A percentile compares a stretch with the other conserved stretches of the same genome.
Evolutionary conservation across 2,329 filamentous ascomycete genomes (phyloP).

Genomic region (Epichloe brachyelytri): DNA sequence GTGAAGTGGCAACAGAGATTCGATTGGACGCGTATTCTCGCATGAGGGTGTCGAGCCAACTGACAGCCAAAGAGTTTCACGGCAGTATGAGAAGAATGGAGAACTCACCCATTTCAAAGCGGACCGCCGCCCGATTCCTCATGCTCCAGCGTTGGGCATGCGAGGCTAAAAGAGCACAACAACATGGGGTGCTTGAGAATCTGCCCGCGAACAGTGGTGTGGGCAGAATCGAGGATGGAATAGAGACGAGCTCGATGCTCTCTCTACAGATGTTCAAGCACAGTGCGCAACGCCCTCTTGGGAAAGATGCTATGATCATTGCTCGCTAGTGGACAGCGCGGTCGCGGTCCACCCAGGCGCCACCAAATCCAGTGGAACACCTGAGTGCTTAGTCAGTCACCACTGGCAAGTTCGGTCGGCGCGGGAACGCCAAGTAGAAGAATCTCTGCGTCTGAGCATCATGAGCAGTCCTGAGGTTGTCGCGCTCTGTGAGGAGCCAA

Average conservation of each 20-base stretch:
- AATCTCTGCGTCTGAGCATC: too few relatives aligned
- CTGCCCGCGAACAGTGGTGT: neutral
- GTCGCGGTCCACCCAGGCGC: neutral
- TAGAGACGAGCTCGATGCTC: neutral
- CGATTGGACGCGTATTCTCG: neutral
- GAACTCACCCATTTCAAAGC: slow-evolving; percentile 15
- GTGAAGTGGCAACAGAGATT: neutral
- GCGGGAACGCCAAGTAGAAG: too few relatives aligned
- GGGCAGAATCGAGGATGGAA: neutral
- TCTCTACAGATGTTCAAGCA: neutral
- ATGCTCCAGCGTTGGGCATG: slow-evolving; percentile 9
- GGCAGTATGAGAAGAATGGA: neutral
- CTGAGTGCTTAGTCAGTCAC: too few relatives aligned
- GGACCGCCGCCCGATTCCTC: slow-evolving; percentile 12
- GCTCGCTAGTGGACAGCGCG: neutral
- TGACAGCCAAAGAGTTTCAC: neutral
- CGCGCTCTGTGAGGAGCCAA: too few relatives aligned
- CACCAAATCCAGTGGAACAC: too few relatives aligned
- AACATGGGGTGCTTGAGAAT: neutral
- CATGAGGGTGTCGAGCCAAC: neutral
- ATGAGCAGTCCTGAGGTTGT: too few relatives aligned
- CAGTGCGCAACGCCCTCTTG: neutral
- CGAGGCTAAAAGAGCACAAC: slow-evolving; percentile 7
- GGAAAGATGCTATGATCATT: neutral
- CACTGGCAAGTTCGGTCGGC: too few relatives aligned